Base-by-base conservation (phyloP, 2,329 filamentous ascomycete species). In the Blastomyces silverae region DNA sequence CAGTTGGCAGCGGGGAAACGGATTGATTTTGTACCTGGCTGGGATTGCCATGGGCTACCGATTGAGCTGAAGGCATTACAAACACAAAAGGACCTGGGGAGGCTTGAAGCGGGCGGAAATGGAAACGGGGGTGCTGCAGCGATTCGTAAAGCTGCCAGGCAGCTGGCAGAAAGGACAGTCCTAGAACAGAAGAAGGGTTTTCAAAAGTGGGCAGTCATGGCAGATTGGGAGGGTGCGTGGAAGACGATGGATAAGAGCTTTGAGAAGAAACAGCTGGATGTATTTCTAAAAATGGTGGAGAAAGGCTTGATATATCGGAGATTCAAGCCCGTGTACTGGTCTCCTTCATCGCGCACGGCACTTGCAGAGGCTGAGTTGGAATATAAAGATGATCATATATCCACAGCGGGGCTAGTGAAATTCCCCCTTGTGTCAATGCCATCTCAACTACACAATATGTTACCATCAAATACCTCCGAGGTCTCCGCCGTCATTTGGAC, bases 1-100 rank as follows among this genome's bases (percentile, higher is more conserved):
- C 87, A 96, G 78, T 80, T 97, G 66, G 86, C 90, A 66, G 84
- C 88, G 73, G 94, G 91, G 22, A 87, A 85, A 70, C 83, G 85
- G 67, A 87, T 97, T 44, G 82, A 87, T 50, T 99, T 95, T 73
- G 82, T 92, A 20, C 94, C 94, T 1, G 93, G 94, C 57, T 99
- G 94, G 94, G 95, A 99, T 75, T 99, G 94, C 70, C 94, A 99
- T 80, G 94, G 94, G 0, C 83, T 99, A 60, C 94, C 94, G 0
- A 99, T 99, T 73, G 94, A 99, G 81, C 84, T 97, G 71, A 99
- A 97, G 78, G 94, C 92, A 31, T 83, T 99, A 20, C 89, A 89
- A 71, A 73, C 77, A n/a, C 72, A 78, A 72, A 81, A 74, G 73
- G 79, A 71, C 69, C 72, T 71, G 46, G 73, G 73, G 72, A 79